Evolutionary conservation across 139 green algal species (phyloP), one percentile per base, ranked within the genome.

Genomic region (Haematococcus sp.): DNA sequence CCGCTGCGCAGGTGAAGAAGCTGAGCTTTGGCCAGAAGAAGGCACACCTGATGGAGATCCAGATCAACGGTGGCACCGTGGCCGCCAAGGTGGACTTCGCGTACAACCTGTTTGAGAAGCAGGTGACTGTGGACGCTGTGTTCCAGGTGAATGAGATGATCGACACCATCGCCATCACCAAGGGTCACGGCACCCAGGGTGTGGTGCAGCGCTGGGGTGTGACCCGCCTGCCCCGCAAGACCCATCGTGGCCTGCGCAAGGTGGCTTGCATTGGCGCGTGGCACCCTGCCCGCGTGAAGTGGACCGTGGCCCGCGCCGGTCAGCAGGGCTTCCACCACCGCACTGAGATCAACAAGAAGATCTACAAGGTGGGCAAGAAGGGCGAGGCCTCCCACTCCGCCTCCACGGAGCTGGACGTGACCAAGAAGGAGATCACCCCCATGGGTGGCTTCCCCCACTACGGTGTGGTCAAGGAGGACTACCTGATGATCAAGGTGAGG

Each of bases 311-410:
- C 20, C 92, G 96, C 60, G 86, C 93, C 15, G 96, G 96, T 88
- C 96, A 98, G 91, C 77, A 93, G 78, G 96, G 96, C 68, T 98
- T 97, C 88, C 92, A 98, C 87, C 96, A 99, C 91, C 88, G 96
- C 68, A 99, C 96, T 0, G 94, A 99, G 91, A 96, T 98, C 84
- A 99, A 99, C 95, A 99, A 99, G 94, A 99, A 99, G 94, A 83
- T 98, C n/a, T 87, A 98, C 92, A 93, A 93, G 84, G 79, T 99
- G 31, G 96, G 96, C 80, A 97, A 98, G 88, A 96, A 93, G 87
- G 94, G 90, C 73, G 87, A 96, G 55, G 90, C 91, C 51, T 85
- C 60, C 65, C 93, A 97, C 91, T 52, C 63, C 16, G 96, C 90
- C 60, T 92, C 83, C 76, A 99, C 96, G 49, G 94, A 98, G 63